Base-by-base conservation (phyloP, 768 basidiomycete genomes). In the Termitomyces sp. region DNA sequence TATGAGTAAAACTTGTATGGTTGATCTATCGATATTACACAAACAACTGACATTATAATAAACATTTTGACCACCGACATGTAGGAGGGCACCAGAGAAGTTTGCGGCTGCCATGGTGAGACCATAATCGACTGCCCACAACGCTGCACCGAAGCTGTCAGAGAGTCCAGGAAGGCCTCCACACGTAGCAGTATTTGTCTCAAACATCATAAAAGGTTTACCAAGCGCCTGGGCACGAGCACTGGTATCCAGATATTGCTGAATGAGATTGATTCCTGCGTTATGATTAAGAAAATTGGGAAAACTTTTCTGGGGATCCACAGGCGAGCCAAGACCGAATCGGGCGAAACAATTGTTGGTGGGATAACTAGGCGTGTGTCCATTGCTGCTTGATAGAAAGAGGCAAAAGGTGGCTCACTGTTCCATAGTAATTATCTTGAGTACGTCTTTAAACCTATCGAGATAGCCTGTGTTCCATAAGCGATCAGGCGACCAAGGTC, bases 161-260 rank as follows among this genome's bases (percentile, higher is more conserved):
- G 78, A 81, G 14, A 87, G 69, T 1, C 86, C 87, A 20, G 80
- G 71, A 67, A 87, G 85, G 5, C 87, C 86, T 66, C 84, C 85
- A 70, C 86, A 88, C 43, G 80, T 81, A 3, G 85, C 85, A 3
- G 81, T 81, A 64, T 87, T 88, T 4, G 84, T 87, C 66, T 89
- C 87, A 60, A 88, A 80, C 84, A 89, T 86, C 49, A 86, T 67
- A 53, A 87, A 72, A 0, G 80, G 81, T 63, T 79, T 80, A 0
- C 70, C 68, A 1, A 68, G 69, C 0, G 69, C 69, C 53, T 75
- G 72, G 1, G 84, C 83, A 8, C 78, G 73, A 56, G 62, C 62
- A 1, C 81, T 74, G 0, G 82, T 79, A 57, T 74, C 75, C 11
- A 80, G 64, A 68, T 88, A 92, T 11, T 73, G 73, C 3, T 59